Percentiles rank a stretch among this genome's conserved stretches.
Evolutionary conservation across 495 filamentous ascomycete species (phyloP).

Genomic region (Collariella sp.): DNA sequence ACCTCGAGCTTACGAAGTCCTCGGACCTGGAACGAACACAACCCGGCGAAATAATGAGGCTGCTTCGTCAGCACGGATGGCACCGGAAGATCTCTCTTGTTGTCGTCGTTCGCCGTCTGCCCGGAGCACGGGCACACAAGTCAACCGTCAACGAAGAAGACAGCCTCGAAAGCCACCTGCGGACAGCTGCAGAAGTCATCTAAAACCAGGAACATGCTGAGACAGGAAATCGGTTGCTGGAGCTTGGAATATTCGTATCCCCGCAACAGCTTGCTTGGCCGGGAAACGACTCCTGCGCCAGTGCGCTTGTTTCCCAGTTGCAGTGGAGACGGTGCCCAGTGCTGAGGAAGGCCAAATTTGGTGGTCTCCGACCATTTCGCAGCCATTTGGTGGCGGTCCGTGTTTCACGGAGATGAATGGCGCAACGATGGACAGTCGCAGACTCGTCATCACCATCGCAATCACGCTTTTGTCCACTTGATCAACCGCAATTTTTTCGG

Average conservation of each 20-base stretch:
- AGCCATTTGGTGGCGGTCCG: conserved; percentile 8
- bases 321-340: conserved; percentile 11
- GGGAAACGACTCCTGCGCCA: not conserved
- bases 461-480: not conserved
- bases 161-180: too few species aligned
- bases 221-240: too few species aligned
- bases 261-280: not conserved
- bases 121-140: too few species aligned
- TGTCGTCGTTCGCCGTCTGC: too few species aligned
- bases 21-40: not conserved
- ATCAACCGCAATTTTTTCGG: not conserved
- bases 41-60: conserved; percentile 2
- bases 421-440: not conserved
- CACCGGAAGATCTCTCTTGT: too few species aligned
- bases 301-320: conserved; percentile 2
- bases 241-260: not conserved
- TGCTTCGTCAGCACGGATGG: not conserved
- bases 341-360: conserved; percentile 2
- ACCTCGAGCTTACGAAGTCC: not conserved
- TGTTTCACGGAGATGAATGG: conserved; percentile 19
- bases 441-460: not conserved
- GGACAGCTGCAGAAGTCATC: too few species aligned
- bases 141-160: too few species aligned
- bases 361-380: too few species aligned
- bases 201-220: too few species aligned